Evolutionary conservation across 1,284 basidiomycete genomes (phyloP), one percentile per base, ranked within the genome.

Genomic region (Cystobasidium pallidum): DNA sequence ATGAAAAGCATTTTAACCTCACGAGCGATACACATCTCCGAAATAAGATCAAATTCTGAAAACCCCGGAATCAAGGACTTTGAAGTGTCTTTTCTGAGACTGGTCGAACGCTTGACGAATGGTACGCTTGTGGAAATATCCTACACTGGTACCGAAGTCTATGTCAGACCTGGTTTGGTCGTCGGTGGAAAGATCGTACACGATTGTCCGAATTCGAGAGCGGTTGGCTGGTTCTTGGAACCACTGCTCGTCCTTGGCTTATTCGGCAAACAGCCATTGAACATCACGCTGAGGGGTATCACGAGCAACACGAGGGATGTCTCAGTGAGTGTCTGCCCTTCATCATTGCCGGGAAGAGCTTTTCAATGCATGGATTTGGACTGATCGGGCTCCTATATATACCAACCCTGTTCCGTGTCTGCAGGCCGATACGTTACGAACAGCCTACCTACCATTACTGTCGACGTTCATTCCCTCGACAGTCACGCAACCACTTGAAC

Each of bases 111-210:
- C 79, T 83, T 92, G 1, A 96, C 94, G 3, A 98, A 99, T 84
- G 96, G 96, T 0, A 92, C 91, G 7, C 83, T 91, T 30, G 92
- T 99, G 75, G 96, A 99, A 80, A 99, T 99, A 70, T 95, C 92
- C 1, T 90, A 95, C 21, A 99, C 96, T 15, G 92, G 94, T 84
- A 96, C 94, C 65, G 88, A 91, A 3, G 84, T 97, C 75, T 84
- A 97, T 19, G 83, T 98, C 65, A 94, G 92, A 79, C 96, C 96
- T 19, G 96, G 96, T 1, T 85, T 97, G 47, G 89, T 99, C 62
- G 86, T 87, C 30, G 95, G 96, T 15, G 96, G 96, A 1, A 81
- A 82, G 11, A 82, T 93, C 71, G 85, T 85, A 3, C 95, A 99
- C 80, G 91, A 94, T 32, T 97, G 94, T 78, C 91, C 93, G 24